Base-by-base conservation (phyloP, 345 rosid genomes). In the Capsella bursapastoris region DNA sequence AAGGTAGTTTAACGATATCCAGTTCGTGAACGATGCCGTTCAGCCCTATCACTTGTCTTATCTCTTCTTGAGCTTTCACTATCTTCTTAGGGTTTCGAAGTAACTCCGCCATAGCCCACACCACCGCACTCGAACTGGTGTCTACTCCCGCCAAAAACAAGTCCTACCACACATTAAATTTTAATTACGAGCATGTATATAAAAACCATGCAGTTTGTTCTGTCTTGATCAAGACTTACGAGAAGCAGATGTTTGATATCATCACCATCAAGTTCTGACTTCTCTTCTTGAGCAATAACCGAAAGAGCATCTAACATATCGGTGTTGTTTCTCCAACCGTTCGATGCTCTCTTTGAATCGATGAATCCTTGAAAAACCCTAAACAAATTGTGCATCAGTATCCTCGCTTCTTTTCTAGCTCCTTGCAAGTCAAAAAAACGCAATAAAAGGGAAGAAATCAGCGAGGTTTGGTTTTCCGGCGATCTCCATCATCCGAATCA, bases 391-490 rank as follows among this genome's bases (percentile, higher is more conserved):
- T 51, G 15, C 6, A 70, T 60, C 22, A 37, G 25, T 25, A 31
- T 5, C 4, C 22, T 50, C 70, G 49, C 76, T 10, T 82, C 71
- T 34, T 75, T 84, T 79, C 90, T 83, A 37, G 89, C 82, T 31
- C 95, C 83, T 57, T 89, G 98, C 0, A 96, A 91, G 43, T 93
- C 98, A 58, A 58, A 90, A 27, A 83, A 80, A 49, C 63, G 82
- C 83, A 14, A 93, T 43, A 57, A 86, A 8, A 11, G 93, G 96
- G 29, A 90, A 75, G 72, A 86, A 93, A 78, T 90, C 97, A 0
- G 92, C 90, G 10, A 84, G 31, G 62, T 88, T 93, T 0, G 98
- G 97, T 63, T 82, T 90, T 18, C 91, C 95, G 0, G 90, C 86
- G 63, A 86, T 63, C 81, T 93, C 93, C 97, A 83, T 93, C 14